Evolutionary conservation across 129 eudicot species (phyloP), one percentile per base, ranked within the genome.

Genomic region (Centella asiatica): DNA sequence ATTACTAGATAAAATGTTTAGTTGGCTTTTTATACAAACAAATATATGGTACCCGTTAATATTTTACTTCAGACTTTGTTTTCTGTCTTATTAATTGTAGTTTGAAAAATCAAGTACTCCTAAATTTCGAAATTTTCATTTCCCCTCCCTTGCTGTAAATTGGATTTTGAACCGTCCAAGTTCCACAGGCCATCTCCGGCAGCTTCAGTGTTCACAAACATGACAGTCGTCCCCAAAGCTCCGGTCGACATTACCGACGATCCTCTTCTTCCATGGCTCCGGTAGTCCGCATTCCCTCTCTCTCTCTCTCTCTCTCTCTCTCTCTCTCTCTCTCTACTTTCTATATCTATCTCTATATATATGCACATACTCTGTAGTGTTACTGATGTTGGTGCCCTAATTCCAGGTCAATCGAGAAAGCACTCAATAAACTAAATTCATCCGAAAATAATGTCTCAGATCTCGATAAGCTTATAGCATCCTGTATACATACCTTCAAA

Each of bases 261-360:
- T 49, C 85, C 90, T 31, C 83, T 89, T 32, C 19, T 78, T 23
- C 85, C 85, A 6, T 80, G 77, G 72, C 95, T 89, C 55, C 69
- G 74, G 94, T 88, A 67, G 40, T 25, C 14, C 53, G 13, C 23
- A n/a, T 51, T 56, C 25, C 17, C 37, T 17, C 37, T 25, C 36
- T 2, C n/a, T 45, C 52, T 50, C 54, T 19, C 44, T 49, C 44
- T 23, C 22, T 37, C 59, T 4, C 54, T 29, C 40, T 52, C 44
- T 1, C 18, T 20, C 25, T 20, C 14, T 7, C 13, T 14, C 8
- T 6, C 17, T 60, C 28, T 37, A 45, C n/a, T 37, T 47, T 13
- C n/a, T 53, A 15, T n/a, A 24, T 28, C 18, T 44, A n/a, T 28
- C 33, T 15, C 14, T 27, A 29, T 8, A 37, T 6, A 18, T 2